Percentiles rank a stretch among this genome's conserved stretches.
These are phyloP conservation scores for Arabis alpina DNA, from an alignment of 345 rosid genomes.

Conservation along the genomic window DNA sequence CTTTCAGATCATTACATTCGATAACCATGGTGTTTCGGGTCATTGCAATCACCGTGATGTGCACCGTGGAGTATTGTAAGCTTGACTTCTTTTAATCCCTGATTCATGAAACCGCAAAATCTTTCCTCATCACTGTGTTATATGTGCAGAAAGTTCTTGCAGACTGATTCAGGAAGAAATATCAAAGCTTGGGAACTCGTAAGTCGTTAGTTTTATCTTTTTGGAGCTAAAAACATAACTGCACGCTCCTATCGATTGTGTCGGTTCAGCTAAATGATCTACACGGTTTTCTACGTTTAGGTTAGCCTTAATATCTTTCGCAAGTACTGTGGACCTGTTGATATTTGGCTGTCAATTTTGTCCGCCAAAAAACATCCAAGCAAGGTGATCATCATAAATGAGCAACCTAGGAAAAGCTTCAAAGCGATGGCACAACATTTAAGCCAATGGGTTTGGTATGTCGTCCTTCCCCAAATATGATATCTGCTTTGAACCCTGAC, in stretches of 20 bases:
- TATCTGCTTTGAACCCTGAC: neutral
- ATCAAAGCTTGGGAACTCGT: conserved; percentile 87
- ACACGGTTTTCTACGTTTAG: conserved; percentile 42
- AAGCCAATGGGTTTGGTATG: conserved; percentile 93
- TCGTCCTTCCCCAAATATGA: conserved; percentile 5
- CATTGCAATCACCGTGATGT: conserved; percentile 83
- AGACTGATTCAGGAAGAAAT: conserved; percentile 49
- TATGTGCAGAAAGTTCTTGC: conserved; percentile 58
- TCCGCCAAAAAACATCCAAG: conserved; percentile 26
- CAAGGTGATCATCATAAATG: conserved; percentile 44
- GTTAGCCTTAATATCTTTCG: conserved; percentile 66
- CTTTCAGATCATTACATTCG: conserved; percentile 76
- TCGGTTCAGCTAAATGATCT: neutral
- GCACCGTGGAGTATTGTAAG: conserved; percentile 69
- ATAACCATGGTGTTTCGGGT: conserved; percentile 78
- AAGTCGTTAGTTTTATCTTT: conserved; percentile 27
- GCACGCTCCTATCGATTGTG: conserved; percentile 2
- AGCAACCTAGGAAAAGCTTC: conserved; percentile 67
- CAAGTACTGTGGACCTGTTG: conserved; percentile 78
- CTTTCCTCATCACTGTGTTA: conserved; percentile 32
- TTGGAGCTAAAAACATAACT: neutral
- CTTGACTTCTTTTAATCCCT: conserved; percentile 15
- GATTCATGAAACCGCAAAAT: conserved; percentile 13
- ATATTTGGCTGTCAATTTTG: conserved; percentile 65
- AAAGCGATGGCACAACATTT: conserved; percentile 78